A percentile compares a stretch with the other conserved stretches of the same genome.
These are phyloP conservation scores for Talaromyces adpressus DNA, from an alignment of 495 filamentous ascomycete species.

Conservation along the genomic window DNA sequence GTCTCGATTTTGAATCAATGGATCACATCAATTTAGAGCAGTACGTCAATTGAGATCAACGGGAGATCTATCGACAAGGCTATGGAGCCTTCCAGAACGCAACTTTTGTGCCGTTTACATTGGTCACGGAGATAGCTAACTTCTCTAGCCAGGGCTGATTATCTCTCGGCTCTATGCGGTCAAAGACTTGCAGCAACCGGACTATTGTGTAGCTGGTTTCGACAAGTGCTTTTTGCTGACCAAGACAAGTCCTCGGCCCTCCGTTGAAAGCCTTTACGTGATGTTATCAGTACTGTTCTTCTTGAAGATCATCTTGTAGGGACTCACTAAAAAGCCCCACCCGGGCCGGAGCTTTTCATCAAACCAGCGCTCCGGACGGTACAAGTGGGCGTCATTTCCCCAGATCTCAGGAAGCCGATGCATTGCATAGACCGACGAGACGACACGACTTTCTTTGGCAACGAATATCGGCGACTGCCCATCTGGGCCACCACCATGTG, in stretches of 20 bases:
- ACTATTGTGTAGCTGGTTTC: constrained; percentile 48
- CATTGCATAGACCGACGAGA: constrained; percentile 40
- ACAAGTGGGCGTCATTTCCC: constrained; percentile 42
- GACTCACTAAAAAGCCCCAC: constrained; percentile 28
- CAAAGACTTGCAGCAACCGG: constrained; percentile 47
- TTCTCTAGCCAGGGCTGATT: constrained; percentile 19
- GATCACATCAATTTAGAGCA: not conserved
- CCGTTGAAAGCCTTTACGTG: constrained; percentile 44
- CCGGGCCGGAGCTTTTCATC: constrained; percentile 28
- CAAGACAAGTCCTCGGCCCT: constrained; percentile 43
- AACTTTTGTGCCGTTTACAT: not conserved
- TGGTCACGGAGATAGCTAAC: not conserved
- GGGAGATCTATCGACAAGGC: not conserved
- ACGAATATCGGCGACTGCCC: constrained; percentile 32
- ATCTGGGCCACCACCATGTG: constrained; percentile 34
- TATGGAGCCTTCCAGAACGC: not conserved
- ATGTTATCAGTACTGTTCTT: constrained; percentile 18
- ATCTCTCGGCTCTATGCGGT: constrained; percentile 38
- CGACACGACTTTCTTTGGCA: constrained; percentile 30
- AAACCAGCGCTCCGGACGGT: constrained; percentile 50
- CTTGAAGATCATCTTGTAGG: not conserved
- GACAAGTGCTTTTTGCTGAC: constrained; percentile 50
- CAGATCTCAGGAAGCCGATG: constrained; percentile 47
- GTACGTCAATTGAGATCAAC: not conserved
- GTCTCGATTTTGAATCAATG: not conserved